Conservation (phyloP, 2,329 filamentous ascomycete species). For the Chrysosphaeria jannelii region DNA sequence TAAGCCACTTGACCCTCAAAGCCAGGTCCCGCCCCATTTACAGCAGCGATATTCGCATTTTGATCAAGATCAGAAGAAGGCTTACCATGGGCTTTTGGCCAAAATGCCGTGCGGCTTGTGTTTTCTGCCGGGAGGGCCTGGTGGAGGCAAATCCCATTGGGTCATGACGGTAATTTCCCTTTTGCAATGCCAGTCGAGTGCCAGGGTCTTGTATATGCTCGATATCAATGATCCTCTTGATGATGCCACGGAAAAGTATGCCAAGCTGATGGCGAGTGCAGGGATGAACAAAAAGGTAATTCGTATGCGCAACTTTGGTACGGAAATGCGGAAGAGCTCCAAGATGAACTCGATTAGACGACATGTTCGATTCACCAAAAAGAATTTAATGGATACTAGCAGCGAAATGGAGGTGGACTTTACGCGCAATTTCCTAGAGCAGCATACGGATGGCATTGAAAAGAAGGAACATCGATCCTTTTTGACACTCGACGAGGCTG, state of each 20-base stretch:
- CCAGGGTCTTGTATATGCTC: slow-evolving; percentile 14
- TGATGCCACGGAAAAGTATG: slow-evolving; percentile 14
- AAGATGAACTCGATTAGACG: neutral
- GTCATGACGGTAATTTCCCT: slow-evolving; percentile 13
- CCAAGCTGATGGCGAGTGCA: slow-evolving; percentile 9
- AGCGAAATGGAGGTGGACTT: slow-evolving; percentile 5
- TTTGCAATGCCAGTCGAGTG: slow-evolving; percentile 5
- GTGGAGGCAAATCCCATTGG: slow-evolving; percentile 17
- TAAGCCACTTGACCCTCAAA: too few relatives aligned
- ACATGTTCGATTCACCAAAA: too few relatives aligned
- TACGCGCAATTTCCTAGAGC: slow-evolving; percentile 9
- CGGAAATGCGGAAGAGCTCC: slow-evolving; percentile 3
- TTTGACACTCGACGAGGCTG: slow-evolving; percentile 13
- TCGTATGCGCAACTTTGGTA: slow-evolving; percentile 5
- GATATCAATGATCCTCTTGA: slow-evolving; percentile 18
- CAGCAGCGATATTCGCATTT: too few relatives aligned
- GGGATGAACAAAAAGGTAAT: slow-evolving; percentile 7
- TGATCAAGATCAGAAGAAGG: slow-evolving; percentile 12
- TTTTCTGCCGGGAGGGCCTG: slow-evolving; percentile 16
- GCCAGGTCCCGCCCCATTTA: too few relatives aligned
- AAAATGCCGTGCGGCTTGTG: slow-evolving; percentile 13
- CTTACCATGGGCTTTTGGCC: slow-evolving; percentile 10
- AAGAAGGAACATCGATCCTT: slow-evolving; percentile 4
- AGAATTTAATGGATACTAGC: too few relatives aligned
- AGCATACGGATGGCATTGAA: slow-evolving; percentile 3